Conservation (phyloP, 2,329 filamentous ascomycete genomes). For the Microascus cirrosus region DNA sequence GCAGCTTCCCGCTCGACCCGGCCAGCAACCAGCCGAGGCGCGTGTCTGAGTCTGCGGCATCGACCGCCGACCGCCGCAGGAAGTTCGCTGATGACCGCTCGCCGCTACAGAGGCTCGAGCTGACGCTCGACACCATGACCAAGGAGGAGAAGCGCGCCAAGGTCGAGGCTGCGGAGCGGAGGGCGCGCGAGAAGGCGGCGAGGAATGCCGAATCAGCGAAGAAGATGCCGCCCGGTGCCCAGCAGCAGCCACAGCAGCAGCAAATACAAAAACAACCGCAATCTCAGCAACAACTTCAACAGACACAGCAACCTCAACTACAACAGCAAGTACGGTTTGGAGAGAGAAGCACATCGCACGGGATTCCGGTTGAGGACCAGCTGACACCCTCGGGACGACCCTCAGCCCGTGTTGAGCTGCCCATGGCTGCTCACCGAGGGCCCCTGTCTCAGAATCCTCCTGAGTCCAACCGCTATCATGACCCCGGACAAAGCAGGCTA, state of each 20-base stretch:
- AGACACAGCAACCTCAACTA: slow-evolving; percentile 10
- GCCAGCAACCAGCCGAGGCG: slow-evolving; percentile 19
- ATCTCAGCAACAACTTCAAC: slow-evolving; percentile 7
- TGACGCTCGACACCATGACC: slow-evolving; percentile 81
- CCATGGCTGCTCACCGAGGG: slow-evolving; percentile 12
- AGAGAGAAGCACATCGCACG: slow-evolving; percentile 11
- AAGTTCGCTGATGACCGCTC: slow-evolving; percentile 72
- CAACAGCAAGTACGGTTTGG: slow-evolving; percentile 7
- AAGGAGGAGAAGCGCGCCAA: slow-evolving; percentile 90
- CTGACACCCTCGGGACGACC: slow-evolving; percentile 1
- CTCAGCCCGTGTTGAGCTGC: not conserved
- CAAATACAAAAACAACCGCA: not conserved
- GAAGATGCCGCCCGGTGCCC: not conserved
- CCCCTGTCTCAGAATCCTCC: slow-evolving; percentile 19
- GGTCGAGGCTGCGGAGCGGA: slow-evolving; percentile 70
- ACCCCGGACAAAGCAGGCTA: not conserved
- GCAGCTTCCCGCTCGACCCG: slow-evolving; percentile 8
- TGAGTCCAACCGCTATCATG: slow-evolving; percentile 13
- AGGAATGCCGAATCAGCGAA: slow-evolving; percentile 7
- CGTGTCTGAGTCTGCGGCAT: slow-evolving; percentile 22
- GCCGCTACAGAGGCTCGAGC: slow-evolving; percentile 85
- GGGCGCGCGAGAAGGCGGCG: slow-evolving; percentile 43
- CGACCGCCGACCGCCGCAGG: slow-evolving; percentile 34
- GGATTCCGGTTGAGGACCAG: slow-evolving; percentile 5
- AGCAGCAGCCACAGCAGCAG: slow-evolving; percentile 1